Conservation (phyloP, 208 protist species). For the Acanthamoeba sp. region DNA sequence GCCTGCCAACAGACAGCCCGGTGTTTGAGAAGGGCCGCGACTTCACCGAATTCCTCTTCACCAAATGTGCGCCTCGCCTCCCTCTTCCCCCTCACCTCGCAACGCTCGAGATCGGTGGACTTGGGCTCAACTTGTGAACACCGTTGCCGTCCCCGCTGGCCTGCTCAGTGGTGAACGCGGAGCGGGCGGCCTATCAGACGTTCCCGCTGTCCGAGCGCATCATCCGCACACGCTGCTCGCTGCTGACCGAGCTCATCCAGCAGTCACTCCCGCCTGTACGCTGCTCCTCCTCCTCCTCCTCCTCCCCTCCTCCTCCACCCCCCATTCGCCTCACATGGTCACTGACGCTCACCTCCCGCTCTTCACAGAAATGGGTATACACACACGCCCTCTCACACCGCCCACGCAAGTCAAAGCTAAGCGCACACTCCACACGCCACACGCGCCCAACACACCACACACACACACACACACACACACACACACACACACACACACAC, state of each 20-base stretch:
- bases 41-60: slow-evolving; percentile 69
- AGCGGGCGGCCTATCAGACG: slow-evolving; percentile 56
- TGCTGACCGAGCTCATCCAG: slow-evolving; percentile 47
- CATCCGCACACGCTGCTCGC: slow-evolving; percentile 47
- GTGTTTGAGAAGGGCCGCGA: slow-evolving; percentile 61
- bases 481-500: not conserved
- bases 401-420: no score
- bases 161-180: slow-evolving; percentile 69
- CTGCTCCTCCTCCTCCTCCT: no score
- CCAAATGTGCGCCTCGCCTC: slow-evolving; percentile 49
- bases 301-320: no score
- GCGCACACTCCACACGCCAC: no score
- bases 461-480: not conserved
- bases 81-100: not conserved
- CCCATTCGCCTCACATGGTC: not conserved
- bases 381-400: not conserved
- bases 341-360: not conserved
- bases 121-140: not conserved
- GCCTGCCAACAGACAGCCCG: not conserved
- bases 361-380: slow-evolving; percentile 6
- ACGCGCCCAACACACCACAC: no score
- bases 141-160: no score
- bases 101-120: not conserved
- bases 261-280: slow-evolving; percentile 31
- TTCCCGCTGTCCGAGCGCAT: slow-evolving; percentile 55